phyloP scores from a whole-genome alignment of 495 filamentous ascomycete species.

The Aspergillus sclerotiicarbonarius region DNA sequence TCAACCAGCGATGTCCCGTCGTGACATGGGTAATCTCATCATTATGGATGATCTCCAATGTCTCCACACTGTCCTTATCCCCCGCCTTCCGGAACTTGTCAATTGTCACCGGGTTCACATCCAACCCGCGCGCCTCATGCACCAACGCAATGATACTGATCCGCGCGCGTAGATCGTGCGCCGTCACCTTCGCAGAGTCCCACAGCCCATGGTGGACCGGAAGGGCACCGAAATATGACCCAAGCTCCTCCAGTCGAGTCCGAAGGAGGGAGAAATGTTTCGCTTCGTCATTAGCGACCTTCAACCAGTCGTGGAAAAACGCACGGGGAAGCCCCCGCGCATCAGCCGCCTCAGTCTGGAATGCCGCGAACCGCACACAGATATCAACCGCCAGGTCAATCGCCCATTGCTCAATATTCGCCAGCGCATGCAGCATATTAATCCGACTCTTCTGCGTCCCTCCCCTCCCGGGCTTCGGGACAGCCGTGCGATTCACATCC shows the following conservation, averaged over 20 bases:
- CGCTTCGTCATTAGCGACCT: conserved; percentile 53
- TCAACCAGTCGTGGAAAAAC: conserved; percentile 55
- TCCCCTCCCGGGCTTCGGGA: conserved; percentile 43
- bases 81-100: conserved; percentile 49
- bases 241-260: conserved; percentile 48
- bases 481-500: conserved; percentile 40
- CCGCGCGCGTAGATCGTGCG: conserved; percentile 47
- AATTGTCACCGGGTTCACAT: conserved; percentile 55
- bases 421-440: conserved; percentile 51
- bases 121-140: conserved; percentile 52
- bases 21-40: conserved; percentile 58
- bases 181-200: conserved; percentile 46
- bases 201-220: conserved; percentile 53
- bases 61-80: conserved; percentile 45
- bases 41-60: conserved; percentile 50
- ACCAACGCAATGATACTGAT: conserved; percentile 54
- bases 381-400: conserved; percentile 57
- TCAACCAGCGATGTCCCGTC: conserved; percentile 52
- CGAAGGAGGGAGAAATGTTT: conserved; percentile 55
- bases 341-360: conserved; percentile 33
- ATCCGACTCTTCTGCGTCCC: conserved; percentile 50
- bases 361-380: conserved; percentile 50
- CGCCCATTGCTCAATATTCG: conserved; percentile 55
- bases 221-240: conserved; percentile 48
- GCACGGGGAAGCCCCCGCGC: conserved; percentile 41